A percentile compares a stretch with the other conserved stretches of the same genome.
phyloP scores from a whole-genome alignment of 2,329 filamentous ascomycete species.

The Raffaelea deltoideospora region DNA sequence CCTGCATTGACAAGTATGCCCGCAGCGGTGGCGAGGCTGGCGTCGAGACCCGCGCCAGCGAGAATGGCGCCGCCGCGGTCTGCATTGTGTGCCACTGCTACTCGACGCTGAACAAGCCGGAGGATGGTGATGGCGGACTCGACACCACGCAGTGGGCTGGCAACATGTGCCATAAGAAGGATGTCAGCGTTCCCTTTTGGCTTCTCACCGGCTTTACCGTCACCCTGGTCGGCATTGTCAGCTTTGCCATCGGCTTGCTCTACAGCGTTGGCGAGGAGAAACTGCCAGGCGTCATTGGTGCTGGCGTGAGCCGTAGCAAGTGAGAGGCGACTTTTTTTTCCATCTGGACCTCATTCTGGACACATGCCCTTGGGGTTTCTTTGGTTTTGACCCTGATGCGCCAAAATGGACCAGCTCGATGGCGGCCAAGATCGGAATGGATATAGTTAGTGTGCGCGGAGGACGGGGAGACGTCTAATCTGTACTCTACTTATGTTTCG shows the following conservation, averaged over 20 bases:
- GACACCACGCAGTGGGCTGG: constrained; percentile 64
- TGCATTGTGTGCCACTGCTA: constrained; percentile 75
- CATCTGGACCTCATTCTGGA: background rate
- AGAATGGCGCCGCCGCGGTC: constrained; percentile 13
- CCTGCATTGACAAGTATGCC: constrained; percentile 53
- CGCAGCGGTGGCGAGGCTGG: constrained; percentile 13
- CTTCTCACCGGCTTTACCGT: constrained; percentile 65
- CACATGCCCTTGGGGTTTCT: background rate
- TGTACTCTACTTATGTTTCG: background rate
- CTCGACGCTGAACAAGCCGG: constrained; percentile 28
- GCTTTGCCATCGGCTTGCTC: constrained; percentile 60
- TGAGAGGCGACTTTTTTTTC: constrained; percentile 11
- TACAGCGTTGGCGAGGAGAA: constrained; percentile 75
- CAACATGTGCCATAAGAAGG: constrained; percentile 75
- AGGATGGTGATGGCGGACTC: constrained; percentile 21
- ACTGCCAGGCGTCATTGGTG: constrained; percentile 88
- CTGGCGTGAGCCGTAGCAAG: constrained; percentile 68
- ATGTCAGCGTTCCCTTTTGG: constrained; percentile 81
- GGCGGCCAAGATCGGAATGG: background rate
- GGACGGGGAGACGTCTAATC: too few relatives aligned
- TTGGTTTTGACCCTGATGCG: too few relatives aligned
- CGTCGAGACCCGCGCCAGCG: constrained; percentile 1
- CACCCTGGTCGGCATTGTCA: constrained; percentile 50
- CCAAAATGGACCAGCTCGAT: too few relatives aligned
- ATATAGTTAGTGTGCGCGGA: background rate